Base-by-base conservation (phyloP, 2,329 filamentous ascomycete species). In the Phoma sp. region DNA sequence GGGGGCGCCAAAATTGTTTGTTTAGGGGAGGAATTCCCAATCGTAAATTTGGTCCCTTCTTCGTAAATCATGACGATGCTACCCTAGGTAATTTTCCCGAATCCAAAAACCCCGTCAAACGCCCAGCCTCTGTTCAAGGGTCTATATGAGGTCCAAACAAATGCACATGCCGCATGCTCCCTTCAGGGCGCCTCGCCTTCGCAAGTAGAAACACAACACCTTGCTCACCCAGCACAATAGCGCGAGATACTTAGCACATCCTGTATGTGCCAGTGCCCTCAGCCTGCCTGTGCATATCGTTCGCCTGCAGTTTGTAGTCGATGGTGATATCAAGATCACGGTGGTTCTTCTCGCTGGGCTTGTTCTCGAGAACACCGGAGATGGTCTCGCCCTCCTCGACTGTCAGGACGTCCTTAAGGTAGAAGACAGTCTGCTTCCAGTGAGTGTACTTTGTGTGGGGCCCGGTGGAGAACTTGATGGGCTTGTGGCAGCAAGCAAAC, bases 361-460 rank as follows among this genome's bases (percentile, higher is more conserved):
- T 89, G 80, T 93, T 96, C 60, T 86, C 83, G 33, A 99, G 80
- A 26, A 83, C 81, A 69, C 91, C 91, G 56, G 81, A 78, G 56
- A 99, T 83, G 69, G 85, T 83, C 81, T 99, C 95, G 52, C 89
- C 92, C 71, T 91, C 84, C 77, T 96, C 89, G 30, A 96, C 92
- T 15, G 93, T 98, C 61, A 99, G 81, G 28, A 96, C 91, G 66
- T 99, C 93, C 71, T 90, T 87, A 60, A 99, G 83, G 80, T 99
- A 99, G 81, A 99, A 98, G 59, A 99, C 95, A 11, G 95, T 99
- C 83, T 99, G 95, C 82, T 99, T 99, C 95, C 95, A 99, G 84
- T 99, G 95, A 15, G 95, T 99, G 81, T 98, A 98, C 81, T 97
- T 98, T 68, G 93, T 96, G 80, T 98, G 95, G 23, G 95, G 95